A percentile compares a stretch with the other conserved stretches of the same genome.
Conservation (phyloP, 73 alveolate species). For the Breviolum minutum region DNA sequence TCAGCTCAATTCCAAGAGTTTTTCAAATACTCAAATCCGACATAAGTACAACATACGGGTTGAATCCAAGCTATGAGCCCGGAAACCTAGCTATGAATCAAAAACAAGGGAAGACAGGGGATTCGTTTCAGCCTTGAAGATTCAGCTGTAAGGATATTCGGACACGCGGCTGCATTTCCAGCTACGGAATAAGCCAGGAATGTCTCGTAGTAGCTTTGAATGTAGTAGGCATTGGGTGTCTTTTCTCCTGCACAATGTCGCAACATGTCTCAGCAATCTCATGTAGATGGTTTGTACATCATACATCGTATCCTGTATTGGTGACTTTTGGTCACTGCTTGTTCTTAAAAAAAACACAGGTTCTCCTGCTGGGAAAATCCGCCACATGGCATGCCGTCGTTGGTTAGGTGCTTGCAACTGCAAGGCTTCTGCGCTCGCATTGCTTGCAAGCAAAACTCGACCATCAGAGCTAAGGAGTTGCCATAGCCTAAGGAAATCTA, state of each 20-base stretch:
- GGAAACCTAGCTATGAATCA: no score
- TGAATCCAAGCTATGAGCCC: background rate
- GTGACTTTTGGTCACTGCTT: no score
- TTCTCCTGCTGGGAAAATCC: background rate
- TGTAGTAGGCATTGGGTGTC: constrained; percentile 3
- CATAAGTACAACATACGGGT: background rate
- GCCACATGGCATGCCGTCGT: constrained; percentile 28
- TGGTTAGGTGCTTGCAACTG: background rate
- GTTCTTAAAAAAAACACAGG: background rate
- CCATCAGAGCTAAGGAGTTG: constrained; percentile 13
- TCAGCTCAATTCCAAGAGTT: background rate
- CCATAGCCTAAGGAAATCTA: background rate
- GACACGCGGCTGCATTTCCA: background rate
- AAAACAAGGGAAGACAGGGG: background rate
- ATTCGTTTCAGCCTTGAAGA: background rate
- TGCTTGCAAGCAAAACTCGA: background rate
- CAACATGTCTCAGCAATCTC: no score
- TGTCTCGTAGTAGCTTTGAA: constrained; percentile 49
- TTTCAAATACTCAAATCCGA: no score
- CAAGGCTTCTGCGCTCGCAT: constrained; percentile 3
- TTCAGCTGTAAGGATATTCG: background rate
- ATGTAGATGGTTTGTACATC: no score
- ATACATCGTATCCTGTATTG: no score
- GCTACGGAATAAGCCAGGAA: background rate
- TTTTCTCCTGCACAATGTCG: background rate